Percentiles rank a stretch among this genome's conserved stretches.
Conservation (phyloP, 768 basidiomycete species). For the Vararia minispora region DNA sequence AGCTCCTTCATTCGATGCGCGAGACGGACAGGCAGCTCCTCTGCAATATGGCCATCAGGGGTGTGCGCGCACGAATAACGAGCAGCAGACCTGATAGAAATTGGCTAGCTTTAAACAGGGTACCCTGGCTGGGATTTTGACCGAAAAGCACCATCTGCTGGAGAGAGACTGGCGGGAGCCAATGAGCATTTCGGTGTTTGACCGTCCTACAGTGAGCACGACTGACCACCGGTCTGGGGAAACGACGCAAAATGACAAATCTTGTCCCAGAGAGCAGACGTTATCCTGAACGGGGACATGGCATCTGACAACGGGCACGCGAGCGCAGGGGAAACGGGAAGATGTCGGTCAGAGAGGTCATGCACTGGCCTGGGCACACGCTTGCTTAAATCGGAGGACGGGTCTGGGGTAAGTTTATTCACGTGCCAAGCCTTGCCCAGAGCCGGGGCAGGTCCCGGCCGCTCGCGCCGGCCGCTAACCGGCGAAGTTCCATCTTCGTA, state of each 20-base stretch:
- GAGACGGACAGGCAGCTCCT: slow-evolving; percentile 90
- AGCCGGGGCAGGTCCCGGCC: too few relatives aligned
- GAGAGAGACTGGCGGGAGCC: slow-evolving; percentile 55
- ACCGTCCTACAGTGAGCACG: not conserved
- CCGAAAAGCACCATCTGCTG: slow-evolving; percentile 99
- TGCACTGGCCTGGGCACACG: too few relatives aligned
- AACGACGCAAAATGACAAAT: slow-evolving; percentile 88
- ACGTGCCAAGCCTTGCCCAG: too few relatives aligned
- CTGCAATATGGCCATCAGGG: slow-evolving; percentile 24
- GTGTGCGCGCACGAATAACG: slow-evolving; percentile 3
- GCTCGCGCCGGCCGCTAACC: too few relatives aligned
- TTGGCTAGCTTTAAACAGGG: slow-evolving; percentile 83
- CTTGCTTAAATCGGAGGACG: too few relatives aligned
- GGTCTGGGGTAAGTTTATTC: too few relatives aligned
- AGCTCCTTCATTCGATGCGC: slow-evolving; percentile 96
- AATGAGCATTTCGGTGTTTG: slow-evolving; percentile 4
- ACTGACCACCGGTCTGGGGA: slow-evolving; percentile 82
- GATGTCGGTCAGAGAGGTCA: too few relatives aligned
- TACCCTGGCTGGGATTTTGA: slow-evolving; percentile 91
- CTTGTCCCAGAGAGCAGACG: slow-evolving; percentile 74
- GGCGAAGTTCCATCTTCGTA: too few relatives aligned
- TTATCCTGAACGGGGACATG: slow-evolving; percentile 57
- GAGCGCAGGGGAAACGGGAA: too few relatives aligned
- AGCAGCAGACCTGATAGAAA: slow-evolving; percentile 61
- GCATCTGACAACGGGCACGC: too few relatives aligned